Evolutionary conservation across 192 early-diverging fungal genomes (phyloP).

Genomic region (Lunasporangiospora selenospora): DNA sequence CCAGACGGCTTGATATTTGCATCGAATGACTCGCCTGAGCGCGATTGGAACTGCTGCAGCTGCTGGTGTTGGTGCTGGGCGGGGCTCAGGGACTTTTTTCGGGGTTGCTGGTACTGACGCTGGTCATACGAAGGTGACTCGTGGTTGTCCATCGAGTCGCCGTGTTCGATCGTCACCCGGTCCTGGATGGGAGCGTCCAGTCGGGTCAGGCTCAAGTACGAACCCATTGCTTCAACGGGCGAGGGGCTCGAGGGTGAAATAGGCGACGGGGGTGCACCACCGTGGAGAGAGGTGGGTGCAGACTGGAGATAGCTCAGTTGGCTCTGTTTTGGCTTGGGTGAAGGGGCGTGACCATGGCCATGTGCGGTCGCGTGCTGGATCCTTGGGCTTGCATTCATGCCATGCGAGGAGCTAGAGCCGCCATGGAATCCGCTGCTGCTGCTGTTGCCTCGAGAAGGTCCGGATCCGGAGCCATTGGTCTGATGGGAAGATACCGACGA

Average conservation of each 20-base stretch:
- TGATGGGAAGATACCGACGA: conserved; percentile 24
- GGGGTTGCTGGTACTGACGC: conserved; percentile 25
- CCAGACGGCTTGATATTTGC: neutral
- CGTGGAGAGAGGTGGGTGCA: neutral
- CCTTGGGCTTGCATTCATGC: too few relatives aligned
- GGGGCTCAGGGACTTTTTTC: conserved; percentile 19
- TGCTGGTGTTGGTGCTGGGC: too few relatives aligned
- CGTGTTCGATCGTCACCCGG: conserved; percentile 10
- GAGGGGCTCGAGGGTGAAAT: conserved; percentile 32
- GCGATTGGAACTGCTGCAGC: conserved; percentile 19
- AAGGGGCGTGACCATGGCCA: neutral
- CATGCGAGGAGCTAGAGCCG: neutral
- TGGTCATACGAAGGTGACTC: too few relatives aligned
- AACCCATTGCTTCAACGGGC: conserved; percentile 10
- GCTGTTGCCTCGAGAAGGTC: conserved; percentile 26
- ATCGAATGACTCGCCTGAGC: neutral
- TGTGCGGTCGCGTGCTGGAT: too few relatives aligned
- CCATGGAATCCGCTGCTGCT: conserved; percentile 15
- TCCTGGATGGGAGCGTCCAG: conserved; percentile 31
- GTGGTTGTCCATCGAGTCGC: too few relatives aligned
- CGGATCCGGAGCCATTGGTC: neutral
- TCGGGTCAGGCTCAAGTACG: conserved; percentile 15
- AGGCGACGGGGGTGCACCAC: conserved; percentile 25
- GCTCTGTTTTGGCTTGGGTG: conserved; percentile 12
- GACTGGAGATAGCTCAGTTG: conserved; percentile 30